Evolutionary conservation across 2,329 filamentous ascomycete genomes (phyloP).

Genomic region (Cladosporium sp.): DNA sequence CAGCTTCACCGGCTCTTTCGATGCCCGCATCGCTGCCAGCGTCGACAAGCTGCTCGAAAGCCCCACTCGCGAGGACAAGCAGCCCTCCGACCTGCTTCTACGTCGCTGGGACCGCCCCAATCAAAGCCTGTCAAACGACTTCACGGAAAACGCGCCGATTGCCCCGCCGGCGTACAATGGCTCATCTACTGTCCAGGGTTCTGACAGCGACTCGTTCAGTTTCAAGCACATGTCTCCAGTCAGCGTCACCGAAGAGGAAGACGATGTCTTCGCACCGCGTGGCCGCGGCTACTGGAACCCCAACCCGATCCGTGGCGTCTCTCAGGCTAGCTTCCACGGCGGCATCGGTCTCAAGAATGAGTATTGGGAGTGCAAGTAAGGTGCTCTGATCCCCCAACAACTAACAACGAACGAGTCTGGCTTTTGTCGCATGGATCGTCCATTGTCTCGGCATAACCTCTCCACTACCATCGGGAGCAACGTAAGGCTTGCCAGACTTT

Average conservation of each 20-base stretch:
- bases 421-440: too few species aligned
- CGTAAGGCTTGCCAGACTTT: neutral
- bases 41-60: neutral
- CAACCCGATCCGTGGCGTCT: neutral
- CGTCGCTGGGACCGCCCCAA: too few species aligned
- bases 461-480: neutral
- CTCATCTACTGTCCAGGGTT: neutral
- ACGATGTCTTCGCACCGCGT: constrained; percentile 1
- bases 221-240: neutral
- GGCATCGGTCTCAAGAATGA: neutral
- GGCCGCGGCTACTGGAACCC: neutral
- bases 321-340: constrained; percentile 5
- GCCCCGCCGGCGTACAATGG: neutral
- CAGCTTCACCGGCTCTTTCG: neutral
- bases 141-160: too few species aligned
- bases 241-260: neutral
- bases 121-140: too few species aligned
- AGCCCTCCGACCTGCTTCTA: neutral
- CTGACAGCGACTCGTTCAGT: neutral
- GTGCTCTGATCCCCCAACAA: neutral
- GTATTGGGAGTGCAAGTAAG: neutral
- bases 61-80: neutral
- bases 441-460: too few species aligned
- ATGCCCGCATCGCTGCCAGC: neutral
- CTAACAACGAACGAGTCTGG: neutral